phyloP scores from a whole-genome alignment of 148 eudicot genomes.

The Rhododendron ovatum region DNA sequence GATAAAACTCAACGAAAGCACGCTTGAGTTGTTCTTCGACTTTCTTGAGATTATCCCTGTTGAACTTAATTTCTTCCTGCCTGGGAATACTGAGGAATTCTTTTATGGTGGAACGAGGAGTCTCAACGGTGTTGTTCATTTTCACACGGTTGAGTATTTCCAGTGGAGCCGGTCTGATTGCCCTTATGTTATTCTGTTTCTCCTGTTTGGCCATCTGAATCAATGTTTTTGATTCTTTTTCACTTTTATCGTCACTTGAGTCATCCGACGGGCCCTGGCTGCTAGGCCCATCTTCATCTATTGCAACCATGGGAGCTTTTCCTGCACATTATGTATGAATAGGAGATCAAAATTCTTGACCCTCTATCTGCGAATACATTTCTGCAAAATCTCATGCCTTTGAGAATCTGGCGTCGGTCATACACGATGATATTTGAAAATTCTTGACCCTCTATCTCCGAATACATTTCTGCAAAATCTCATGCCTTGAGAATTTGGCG shows the following conservation, averaged over 20 bases:
- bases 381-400: not conserved
- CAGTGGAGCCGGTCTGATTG: slow-evolving; percentile 17
- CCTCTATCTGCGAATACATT: not conserved
- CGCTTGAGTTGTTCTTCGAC: slow-evolving; percentile 23
- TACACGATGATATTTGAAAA: not conserved
- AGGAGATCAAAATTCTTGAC: not conserved
- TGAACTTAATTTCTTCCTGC: slow-evolving; percentile 14
- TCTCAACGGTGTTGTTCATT: slow-evolving; percentile 25
- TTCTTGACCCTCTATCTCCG: not conserved
- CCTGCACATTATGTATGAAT: slow-evolving; percentile 5
- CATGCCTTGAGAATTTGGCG: not conserved
- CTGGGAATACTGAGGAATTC: slow-evolving; percentile 13
- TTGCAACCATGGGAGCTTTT: slow-evolving; percentile 13
- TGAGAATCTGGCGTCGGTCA: slow-evolving; percentile 18
- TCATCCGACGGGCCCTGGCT: slow-evolving; percentile 4
- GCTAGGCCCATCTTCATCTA: slow-evolving; percentile 16
- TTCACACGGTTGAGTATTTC: slow-evolving; percentile 29
- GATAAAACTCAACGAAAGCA: slow-evolving; percentile 29
- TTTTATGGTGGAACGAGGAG: slow-evolving; percentile 32
- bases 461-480: not conserved
- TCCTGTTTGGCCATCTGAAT: not conserved
- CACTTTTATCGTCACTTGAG: not conserved
- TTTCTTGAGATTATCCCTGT: slow-evolving; percentile 21
- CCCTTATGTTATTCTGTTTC: not conserved
- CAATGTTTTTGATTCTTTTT: not conserved